Base-by-base conservation (phyloP, 2,329 filamentous ascomycete genomes). In the Aspergillus udagawae region DNA sequence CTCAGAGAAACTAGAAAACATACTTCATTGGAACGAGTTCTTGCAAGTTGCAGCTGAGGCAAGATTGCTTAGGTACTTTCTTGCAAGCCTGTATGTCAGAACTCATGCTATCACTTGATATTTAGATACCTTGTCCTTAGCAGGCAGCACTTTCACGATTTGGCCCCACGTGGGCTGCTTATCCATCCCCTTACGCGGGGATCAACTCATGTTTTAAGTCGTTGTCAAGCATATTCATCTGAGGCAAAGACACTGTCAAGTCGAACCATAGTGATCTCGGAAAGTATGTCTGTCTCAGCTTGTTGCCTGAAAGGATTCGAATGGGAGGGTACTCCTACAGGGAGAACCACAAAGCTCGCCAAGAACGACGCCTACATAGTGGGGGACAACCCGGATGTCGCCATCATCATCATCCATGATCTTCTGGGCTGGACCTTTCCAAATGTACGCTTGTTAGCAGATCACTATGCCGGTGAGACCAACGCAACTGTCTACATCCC, bases 401-500 rank as follows among this genome's bases (percentile, higher is more conserved):
- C 75, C 2, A 64, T 79, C 20, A 54, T 79, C 0, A 29, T 75
- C 52, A 65, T 79, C 38, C 68, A 72, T 48, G 77, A 78, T 51
- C 61, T 79, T 17, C 69, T 77, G 5, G 77, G 77, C 41, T 81
- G 78, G 77, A 77, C 62, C 1, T 78, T 79, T 51, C 63, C 67
- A 27, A 82, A 82, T 59, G 60, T 69, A 38, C 73, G 79, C 0
- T 66, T 82, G 1, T 68, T 82, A 1, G 78, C 79, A 1, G 79
- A 82, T 54, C 72, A 78, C 63, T 81, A 75, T 57, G 78, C 79
- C 3, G 63, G 65, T 17, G 76, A 81, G 59, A 69, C 68, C n/a
- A 66, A 75, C 38, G 78, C 73, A 0, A 81, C 78, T 1, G 78
- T 80, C 29, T 82, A 79, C 61, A 58, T 81, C 0, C 71, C 70